phyloP scores from a whole-genome alignment of 2,329 filamentous ascomycete species.

The Colletotrichum scovillei region DNA sequence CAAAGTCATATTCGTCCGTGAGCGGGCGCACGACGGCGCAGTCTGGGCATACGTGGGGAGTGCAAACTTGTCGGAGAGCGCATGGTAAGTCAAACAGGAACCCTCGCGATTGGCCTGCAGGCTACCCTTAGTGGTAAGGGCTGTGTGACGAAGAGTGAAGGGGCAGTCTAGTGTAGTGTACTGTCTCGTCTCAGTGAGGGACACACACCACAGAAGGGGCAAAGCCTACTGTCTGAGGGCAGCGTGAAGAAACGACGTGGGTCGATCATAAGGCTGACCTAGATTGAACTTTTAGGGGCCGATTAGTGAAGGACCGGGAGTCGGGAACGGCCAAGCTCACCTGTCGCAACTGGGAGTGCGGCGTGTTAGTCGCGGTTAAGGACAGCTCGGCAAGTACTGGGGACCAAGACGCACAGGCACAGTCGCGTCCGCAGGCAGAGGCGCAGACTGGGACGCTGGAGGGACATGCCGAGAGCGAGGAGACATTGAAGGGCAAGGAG shows the following conservation, averaged over 20 bases:
- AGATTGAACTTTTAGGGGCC: slow-evolving; percentile 69
- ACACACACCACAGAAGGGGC: background rate
- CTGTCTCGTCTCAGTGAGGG: background rate
- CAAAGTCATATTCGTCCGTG: slow-evolving; percentile 73
- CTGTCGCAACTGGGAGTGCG: slow-evolving; percentile 96
- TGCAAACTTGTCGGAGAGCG: slow-evolving; percentile 91
- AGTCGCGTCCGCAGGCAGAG: slow-evolving; percentile 24
- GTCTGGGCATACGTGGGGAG: slow-evolving; percentile 91
- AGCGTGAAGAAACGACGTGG: slow-evolving; percentile 17
- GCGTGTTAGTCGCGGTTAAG: slow-evolving; percentile 77
- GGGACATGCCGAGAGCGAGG: slow-evolving; percentile 24
- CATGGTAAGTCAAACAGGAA: slow-evolving; percentile 73
- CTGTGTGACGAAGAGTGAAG: background rate
- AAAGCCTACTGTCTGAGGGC: background rate
- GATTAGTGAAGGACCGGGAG: slow-evolving; percentile 75
- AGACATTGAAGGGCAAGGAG: slow-evolving; percentile 30
- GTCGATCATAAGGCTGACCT: slow-evolving; percentile 33
- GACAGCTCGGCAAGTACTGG: slow-evolving; percentile 31
- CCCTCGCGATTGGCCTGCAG: slow-evolving; percentile 37
- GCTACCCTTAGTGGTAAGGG: background rate
- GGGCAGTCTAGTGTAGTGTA: background rate
- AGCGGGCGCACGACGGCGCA: slow-evolving; percentile 23
- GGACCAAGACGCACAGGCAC: slow-evolving; percentile 35
- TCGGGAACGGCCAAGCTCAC: slow-evolving; percentile 79
- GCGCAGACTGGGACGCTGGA: slow-evolving; percentile 19